phyloP scores from a whole-genome alignment of 2,329 filamentous ascomycete species.

The Hymenoscyphus repandus region DNA sequence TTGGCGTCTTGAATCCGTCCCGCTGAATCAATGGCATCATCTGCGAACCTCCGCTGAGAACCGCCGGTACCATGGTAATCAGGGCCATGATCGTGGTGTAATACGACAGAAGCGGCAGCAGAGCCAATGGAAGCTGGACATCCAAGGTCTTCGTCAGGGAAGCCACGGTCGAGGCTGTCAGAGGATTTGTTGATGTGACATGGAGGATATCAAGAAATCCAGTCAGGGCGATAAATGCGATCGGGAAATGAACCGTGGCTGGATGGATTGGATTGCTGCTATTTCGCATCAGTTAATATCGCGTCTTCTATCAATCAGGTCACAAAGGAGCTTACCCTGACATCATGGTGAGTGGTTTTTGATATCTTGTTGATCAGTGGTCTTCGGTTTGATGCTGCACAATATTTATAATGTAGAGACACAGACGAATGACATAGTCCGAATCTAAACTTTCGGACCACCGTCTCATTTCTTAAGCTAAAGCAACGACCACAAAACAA shows the following conservation, averaged over 20 bases:
- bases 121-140: not conserved
- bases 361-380: no score
- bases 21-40: conserved; percentile 11
- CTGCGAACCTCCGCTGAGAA: conserved; percentile 8
- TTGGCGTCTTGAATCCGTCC: conserved; percentile 7
- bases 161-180: not conserved
- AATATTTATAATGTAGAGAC: no score
- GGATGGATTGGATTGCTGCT: conserved; percentile 14
- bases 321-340: not conserved
- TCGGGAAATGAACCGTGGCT: conserved; percentile 15
- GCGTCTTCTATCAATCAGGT: no score
- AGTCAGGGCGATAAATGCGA: conserved; percentile 13
- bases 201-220: conserved; percentile 9
- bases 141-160: conserved; percentile 1
- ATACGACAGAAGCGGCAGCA: conserved; percentile 10
- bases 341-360: not conserved
- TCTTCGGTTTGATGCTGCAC: no score
- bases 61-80: conserved; percentile 10
- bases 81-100: conserved; percentile 12
- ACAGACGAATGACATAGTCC: no score
- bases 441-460: no score
- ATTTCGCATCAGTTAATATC: not conserved
- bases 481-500: no score
- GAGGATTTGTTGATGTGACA: not conserved
- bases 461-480: no score